Conservation (phyloP, 1,284 basidiomycete genomes). For the Ceratobasidium papillatum region DNA sequence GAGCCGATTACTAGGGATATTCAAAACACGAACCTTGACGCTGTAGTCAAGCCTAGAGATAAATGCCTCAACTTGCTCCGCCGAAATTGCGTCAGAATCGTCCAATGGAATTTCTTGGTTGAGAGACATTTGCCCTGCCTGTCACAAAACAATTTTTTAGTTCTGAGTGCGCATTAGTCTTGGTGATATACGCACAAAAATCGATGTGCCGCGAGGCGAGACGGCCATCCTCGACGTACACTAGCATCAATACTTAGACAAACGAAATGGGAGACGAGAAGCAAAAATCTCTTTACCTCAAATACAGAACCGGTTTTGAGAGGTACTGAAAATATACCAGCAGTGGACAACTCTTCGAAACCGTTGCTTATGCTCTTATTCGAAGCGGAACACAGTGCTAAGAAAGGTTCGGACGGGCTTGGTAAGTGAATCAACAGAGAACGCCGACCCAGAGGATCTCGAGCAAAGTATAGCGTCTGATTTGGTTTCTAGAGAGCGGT, state of each 20-base stretch:
- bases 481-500: slow-evolving; percentile 54
- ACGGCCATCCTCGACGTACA: slow-evolving; percentile 16
- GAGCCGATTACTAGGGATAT: slow-evolving; percentile 52
- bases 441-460: slow-evolving; percentile 91
- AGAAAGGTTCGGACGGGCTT: slow-evolving; percentile 57
- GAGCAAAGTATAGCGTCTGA: slow-evolving; percentile 72
- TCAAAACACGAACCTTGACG: slow-evolving; percentile 55
- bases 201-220: slow-evolving; percentile 18
- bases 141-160: slow-evolving; percentile 56
- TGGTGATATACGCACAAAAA: slow-evolving; percentile 9
- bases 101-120: slow-evolving; percentile 34
- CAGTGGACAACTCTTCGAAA: slow-evolving; percentile 72
- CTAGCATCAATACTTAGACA: background rate
- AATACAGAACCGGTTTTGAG: slow-evolving; percentile 48
- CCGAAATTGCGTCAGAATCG: background rate
- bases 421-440: slow-evolving; percentile 81
- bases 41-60: slow-evolving; percentile 51
- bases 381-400: slow-evolving; percentile 75
- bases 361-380: slow-evolving; percentile 56
- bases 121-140: slow-evolving; percentile 37
- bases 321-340: slow-evolving; percentile 64
- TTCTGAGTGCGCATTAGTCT: slow-evolving; percentile 48
- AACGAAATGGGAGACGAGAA: slow-evolving; percentile 12
- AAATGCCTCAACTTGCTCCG: slow-evolving; percentile 48
- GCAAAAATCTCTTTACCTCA: background rate